These are phyloP conservation scores for Bullera alba DNA, from an alignment of 768 basidiomycete genomes.

Conservation along the genomic window DNA sequence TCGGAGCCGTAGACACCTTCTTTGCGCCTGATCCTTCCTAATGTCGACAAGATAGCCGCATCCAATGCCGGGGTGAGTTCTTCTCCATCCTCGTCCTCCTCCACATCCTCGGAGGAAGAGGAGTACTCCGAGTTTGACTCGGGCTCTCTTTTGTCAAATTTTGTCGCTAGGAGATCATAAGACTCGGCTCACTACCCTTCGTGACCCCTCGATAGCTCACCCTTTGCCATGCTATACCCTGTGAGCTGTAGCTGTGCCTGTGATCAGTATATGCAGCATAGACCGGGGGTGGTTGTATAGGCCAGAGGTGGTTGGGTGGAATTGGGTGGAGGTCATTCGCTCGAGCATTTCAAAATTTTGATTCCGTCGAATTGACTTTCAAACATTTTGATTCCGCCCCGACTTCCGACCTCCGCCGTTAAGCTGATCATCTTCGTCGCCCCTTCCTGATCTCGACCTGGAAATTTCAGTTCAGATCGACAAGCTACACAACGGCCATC, in stretches of 20 bases:
- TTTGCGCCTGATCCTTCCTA: constrained; percentile 71
- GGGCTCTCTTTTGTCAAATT: not conserved
- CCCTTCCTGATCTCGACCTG: too few relatives aligned
- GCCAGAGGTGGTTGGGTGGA: too few relatives aligned
- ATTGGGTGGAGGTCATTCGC: not conserved
- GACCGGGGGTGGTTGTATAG: too few relatives aligned
- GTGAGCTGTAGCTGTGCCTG: too few relatives aligned
- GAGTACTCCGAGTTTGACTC: constrained; percentile 53
- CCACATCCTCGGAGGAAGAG: constrained; percentile 51
- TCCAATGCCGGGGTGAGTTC: constrained; percentile 89
- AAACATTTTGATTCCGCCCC: too few relatives aligned
- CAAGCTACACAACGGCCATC: too few relatives aligned
- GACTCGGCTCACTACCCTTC: not conserved
- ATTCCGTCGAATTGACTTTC: not conserved
- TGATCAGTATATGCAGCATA: too few relatives aligned
- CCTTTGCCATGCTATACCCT: not conserved
- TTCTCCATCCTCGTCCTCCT: constrained; percentile 89
- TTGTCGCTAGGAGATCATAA: not conserved
- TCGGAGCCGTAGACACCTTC: constrained; percentile 72
- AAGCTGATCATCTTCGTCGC: too few relatives aligned
- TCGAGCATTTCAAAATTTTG: not conserved
- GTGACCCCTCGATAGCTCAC: too few relatives aligned
- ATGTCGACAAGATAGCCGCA: constrained; percentile 83
- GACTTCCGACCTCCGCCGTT: too few relatives aligned
- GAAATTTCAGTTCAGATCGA: too few relatives aligned